Evolutionary conservation across 1,284 basidiomycete genomes (phyloP).

Genomic region (Laetiporus sulphureus): DNA sequence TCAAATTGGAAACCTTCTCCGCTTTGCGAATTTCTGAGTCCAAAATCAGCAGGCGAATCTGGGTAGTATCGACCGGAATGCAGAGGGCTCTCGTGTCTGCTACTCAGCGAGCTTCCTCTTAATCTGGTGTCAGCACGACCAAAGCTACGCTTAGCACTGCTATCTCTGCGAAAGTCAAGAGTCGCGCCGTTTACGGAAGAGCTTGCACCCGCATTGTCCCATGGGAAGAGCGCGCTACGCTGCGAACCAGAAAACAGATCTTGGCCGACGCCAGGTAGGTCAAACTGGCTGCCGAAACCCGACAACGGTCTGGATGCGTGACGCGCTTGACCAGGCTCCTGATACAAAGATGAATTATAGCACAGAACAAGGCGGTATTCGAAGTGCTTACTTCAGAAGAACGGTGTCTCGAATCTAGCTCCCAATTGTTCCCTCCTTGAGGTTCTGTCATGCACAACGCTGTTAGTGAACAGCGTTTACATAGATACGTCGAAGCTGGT

Average conservation of each 20-base stretch:
- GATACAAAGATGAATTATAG: slow-evolving; percentile 10
- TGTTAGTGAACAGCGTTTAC: too few relatives aligned
- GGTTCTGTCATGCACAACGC: too few relatives aligned
- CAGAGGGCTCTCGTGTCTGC: slow-evolving; percentile 38
- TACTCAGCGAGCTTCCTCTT: slow-evolving; percentile 45
- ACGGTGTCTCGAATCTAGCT: slow-evolving; percentile 32
- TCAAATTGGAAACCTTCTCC: slow-evolving; percentile 63
- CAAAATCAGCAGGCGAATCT: slow-evolving; percentile 44
- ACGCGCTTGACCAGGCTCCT: slow-evolving; percentile 78
- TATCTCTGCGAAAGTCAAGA: slow-evolving; percentile 32
- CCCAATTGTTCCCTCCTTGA: slow-evolving; percentile 5
- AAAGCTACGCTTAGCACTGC: slow-evolving; percentile 37
- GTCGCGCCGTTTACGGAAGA: slow-evolving; percentile 42
- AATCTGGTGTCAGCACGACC: slow-evolving; percentile 46
- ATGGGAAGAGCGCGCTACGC: slow-evolving; percentile 67
- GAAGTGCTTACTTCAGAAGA: slow-evolving; percentile 62
- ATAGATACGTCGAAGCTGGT: too few relatives aligned
- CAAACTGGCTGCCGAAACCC: slow-evolving; percentile 39
- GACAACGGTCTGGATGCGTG: slow-evolving; percentile 48
- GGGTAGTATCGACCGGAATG: slow-evolving; percentile 30
- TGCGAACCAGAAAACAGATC: slow-evolving; percentile 45
- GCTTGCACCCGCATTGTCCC: slow-evolving; percentile 69
- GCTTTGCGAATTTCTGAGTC: slow-evolving; percentile 31
- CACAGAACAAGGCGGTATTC: too few relatives aligned
- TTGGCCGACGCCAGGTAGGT: slow-evolving; percentile 28